Evolutionary conservation across 768 basidiomycete species (phyloP).

Genomic region (Porphyrellus cyaneotinctus): DNA sequence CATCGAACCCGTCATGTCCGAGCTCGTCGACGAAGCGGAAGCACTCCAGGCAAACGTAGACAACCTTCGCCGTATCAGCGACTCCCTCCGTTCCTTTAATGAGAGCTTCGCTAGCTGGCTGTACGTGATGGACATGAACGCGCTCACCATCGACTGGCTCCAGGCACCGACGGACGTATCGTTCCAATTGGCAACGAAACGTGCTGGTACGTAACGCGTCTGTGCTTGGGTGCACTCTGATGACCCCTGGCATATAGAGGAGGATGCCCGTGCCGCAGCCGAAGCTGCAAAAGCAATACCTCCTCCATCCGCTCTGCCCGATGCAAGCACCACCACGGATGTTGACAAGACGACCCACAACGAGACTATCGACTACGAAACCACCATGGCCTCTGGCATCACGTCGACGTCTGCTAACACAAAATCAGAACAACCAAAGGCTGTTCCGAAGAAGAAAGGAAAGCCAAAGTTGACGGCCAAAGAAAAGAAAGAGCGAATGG

Average conservation of each 20-base stretch:
- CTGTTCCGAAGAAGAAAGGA: slow-evolving; percentile 43
- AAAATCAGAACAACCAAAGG: slow-evolving; percentile 40
- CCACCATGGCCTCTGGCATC: slow-evolving; percentile 29
- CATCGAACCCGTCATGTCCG: slow-evolving; percentile 76
- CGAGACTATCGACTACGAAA: slow-evolving; percentile 33
- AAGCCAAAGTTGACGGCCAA: slow-evolving; percentile 71
- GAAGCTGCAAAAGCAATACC: slow-evolving; percentile 35
- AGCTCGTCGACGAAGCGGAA: slow-evolving; percentile 87
- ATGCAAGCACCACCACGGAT: slow-evolving; percentile 19
- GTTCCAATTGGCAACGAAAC: slow-evolving; percentile 52
- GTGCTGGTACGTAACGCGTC: slow-evolving; percentile 47
- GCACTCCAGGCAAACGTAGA: slow-evolving; percentile 72
- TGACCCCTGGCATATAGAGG: slow-evolving; percentile 41
- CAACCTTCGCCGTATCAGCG: slow-evolving; percentile 64
- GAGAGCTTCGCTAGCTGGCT: slow-evolving; percentile 91
- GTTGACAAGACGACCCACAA: slow-evolving; percentile 29
- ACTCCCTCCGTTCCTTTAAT: slow-evolving; percentile 81
- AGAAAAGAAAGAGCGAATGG: slow-evolving; percentile 80
- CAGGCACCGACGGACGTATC: slow-evolving; percentile 67
- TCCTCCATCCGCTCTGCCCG: slow-evolving; percentile 22
- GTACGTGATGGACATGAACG: slow-evolving; percentile 92
- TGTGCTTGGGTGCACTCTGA: neutral
- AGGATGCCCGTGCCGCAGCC: slow-evolving; percentile 48
- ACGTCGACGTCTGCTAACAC: slow-evolving; percentile 34
- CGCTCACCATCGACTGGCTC: slow-evolving; percentile 89